Percentiles rank a stretch among this genome's conserved stretches.
Evolutionary conservation across 164 flowering plant genomes (phyloP).

Genomic region (Echeveria elegans): DNA sequence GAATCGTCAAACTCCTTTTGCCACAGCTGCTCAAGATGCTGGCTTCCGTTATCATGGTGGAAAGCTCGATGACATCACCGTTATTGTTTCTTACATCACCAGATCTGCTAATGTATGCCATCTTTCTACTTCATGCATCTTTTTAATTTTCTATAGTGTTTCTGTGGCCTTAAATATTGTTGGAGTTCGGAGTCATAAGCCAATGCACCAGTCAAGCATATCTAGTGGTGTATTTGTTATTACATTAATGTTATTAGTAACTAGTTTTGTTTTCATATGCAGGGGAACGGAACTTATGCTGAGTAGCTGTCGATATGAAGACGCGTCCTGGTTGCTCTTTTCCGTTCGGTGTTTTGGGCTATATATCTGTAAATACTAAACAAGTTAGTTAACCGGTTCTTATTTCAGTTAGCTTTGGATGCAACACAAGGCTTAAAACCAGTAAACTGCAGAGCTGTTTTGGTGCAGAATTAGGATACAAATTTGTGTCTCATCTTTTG

Average conservation of each 20-base stretch:
- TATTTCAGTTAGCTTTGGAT: background rate
- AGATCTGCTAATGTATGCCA: constrained; percentile 26
- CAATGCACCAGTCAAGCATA: too few species aligned
- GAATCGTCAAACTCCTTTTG: constrained; percentile 83
- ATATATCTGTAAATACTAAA: background rate
- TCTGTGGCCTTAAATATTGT: background rate
- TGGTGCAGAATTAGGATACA: background rate
- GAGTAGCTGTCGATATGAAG: background rate
- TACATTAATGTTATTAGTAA: background rate
- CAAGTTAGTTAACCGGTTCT: background rate
- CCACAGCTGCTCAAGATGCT: constrained; percentile 92
- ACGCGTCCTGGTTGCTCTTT: background rate
- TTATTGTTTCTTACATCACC: constrained; percentile 70
- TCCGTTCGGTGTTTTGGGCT: background rate
- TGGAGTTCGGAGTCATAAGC: background rate
- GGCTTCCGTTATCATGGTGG: constrained; percentile 91
- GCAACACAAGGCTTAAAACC: background rate
- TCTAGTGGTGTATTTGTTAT: background rate
- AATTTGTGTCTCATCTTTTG: too few species aligned
- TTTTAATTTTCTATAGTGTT: background rate
- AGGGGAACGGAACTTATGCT: background rate
- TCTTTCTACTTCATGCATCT: background rate
- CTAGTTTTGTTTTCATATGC: background rate
- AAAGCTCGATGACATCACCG: constrained; percentile 88
- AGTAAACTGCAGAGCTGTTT: background rate